Percentiles rank a stretch among this genome's conserved stretches.
Evolutionary conservation across 495 filamentous ascomycete species (phyloP).

Genomic region (Penicillium soppii): DNA sequence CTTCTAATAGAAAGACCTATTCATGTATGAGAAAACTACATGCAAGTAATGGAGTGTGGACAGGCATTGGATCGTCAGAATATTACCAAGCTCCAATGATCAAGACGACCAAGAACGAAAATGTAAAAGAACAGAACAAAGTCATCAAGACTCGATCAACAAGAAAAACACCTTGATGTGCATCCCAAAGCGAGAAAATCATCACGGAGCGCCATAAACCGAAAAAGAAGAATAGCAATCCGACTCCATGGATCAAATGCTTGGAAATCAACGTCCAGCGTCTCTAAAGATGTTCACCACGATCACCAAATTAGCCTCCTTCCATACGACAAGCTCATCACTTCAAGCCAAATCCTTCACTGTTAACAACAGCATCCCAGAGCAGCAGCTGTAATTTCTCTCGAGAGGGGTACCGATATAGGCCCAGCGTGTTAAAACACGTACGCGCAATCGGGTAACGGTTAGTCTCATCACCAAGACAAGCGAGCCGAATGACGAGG

Average conservation of each 20-base stretch:
- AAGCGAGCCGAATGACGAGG: slow-evolving; percentile 70
- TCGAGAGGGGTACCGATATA: slow-evolving; percentile 68
- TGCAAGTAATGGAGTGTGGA: background rate
- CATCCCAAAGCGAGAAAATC: background rate
- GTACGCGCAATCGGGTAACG: slow-evolving; percentile 86
- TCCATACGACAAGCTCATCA: slow-evolving; percentile 33
- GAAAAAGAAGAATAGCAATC: background rate
- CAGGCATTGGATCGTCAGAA: background rate
- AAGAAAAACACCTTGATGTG: background rate
- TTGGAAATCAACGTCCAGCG: slow-evolving; percentile 12
- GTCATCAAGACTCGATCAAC: background rate
- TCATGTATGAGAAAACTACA: too few relatives aligned
- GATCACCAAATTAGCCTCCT: too few relatives aligned
- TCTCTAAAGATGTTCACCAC: slow-evolving; percentile 6
- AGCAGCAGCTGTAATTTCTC: slow-evolving; percentile 69
- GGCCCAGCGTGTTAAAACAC: slow-evolving; percentile 82
- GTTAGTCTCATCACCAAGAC: slow-evolving; percentile 69
- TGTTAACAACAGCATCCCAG: slow-evolving; percentile 85
- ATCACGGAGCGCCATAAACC: background rate
- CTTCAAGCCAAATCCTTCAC: slow-evolving; percentile 93
- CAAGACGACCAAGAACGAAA: background rate
- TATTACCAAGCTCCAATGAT: background rate
- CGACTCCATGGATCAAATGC: slow-evolving; percentile 2
- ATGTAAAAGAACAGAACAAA: background rate
- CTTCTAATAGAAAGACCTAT: too few relatives aligned